phyloP scores from a whole-genome alignment of 208 protist genomes.

The Crithidia fasciculata region DNA sequence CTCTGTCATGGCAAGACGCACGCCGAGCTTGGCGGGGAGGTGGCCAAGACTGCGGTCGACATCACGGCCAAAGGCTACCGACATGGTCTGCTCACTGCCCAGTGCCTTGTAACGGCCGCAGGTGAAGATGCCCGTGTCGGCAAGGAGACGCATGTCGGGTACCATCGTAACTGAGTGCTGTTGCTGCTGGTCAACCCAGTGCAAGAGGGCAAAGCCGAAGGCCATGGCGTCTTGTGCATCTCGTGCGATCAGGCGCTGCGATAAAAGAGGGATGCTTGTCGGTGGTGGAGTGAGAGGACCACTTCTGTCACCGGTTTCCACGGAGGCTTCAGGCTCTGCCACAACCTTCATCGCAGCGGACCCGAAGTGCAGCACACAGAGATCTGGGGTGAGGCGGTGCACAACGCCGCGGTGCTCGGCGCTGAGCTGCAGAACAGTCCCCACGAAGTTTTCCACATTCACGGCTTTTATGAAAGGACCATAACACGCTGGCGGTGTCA shows the following conservation, averaged over 20 bases:
- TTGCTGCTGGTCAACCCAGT: not conserved
- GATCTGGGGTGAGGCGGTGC: slow-evolving; percentile 25
- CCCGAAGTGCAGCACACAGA: slow-evolving; percentile 34
- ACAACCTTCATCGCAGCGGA: not conserved
- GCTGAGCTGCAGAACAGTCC: slow-evolving; percentile 21
- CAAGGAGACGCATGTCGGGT: slow-evolving; percentile 14
- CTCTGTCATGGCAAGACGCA: slow-evolving; percentile 37
- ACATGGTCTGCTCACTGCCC: slow-evolving; percentile 19
- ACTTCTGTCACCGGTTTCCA: too few species aligned
- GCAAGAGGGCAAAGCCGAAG: slow-evolving; percentile 25
- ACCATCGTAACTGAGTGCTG: not conserved
- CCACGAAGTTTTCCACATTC: slow-evolving; percentile 18
- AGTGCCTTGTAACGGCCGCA: slow-evolving; percentile 16
- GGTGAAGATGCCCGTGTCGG: slow-evolving; percentile 31
- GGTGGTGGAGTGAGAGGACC: not conserved
- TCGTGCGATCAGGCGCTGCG: not conserved
- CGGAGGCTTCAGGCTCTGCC: not conserved
- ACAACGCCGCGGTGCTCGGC: slow-evolving; percentile 17
- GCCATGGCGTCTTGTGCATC: slow-evolving; percentile 17
- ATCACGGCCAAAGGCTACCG: slow-evolving; percentile 33
- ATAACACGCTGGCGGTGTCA: not conserved
- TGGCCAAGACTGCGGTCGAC: slow-evolving; percentile 23
- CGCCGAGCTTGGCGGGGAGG: slow-evolving; percentile 27
- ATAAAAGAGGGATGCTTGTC: not conserved
- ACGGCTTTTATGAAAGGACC: slow-evolving; percentile 14